Evolutionary conservation across 208 protist species (phyloP).

Genomic region (Acanthamoeba sp.): DNA sequence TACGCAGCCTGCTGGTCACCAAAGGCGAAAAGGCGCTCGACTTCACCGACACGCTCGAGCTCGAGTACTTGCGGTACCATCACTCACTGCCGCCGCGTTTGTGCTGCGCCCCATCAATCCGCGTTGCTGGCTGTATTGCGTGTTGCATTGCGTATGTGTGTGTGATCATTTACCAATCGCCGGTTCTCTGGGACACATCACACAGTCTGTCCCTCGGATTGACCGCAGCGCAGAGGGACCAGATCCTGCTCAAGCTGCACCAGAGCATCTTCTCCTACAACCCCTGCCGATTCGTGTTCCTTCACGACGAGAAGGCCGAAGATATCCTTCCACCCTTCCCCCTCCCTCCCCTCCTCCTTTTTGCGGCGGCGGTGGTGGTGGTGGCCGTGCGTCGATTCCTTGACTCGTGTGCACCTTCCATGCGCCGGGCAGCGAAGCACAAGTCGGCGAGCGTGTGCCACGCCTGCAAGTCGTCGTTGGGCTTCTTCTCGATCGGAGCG

Average conservation of each 20-base stretch:
- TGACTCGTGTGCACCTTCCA: conserved; percentile 23
- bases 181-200: too few species aligned
- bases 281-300: conserved; percentile 52
- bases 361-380: not conserved
- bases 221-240: conserved; percentile 50
- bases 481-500: conserved; percentile 51
- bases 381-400: not conserved
- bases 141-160: too few species aligned
- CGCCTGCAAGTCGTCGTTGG: conserved; percentile 35
- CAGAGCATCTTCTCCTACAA: conserved; percentile 69
- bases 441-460: conserved; percentile 28
- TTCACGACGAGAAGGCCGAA: conserved; percentile 70
- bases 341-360: not conserved
- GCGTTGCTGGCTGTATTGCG: too few species aligned
- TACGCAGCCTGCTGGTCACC: not conserved
- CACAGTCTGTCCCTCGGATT: conserved; percentile 1
- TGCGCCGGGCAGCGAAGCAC: conserved; percentile 4
- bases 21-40: conserved; percentile 54
- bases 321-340: conserved; percentile 20
- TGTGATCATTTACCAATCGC: too few species aligned
- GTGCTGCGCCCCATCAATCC: too few species aligned
- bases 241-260: conserved; percentile 27
- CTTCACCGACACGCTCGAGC: conserved; percentile 66
- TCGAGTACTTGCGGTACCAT: conserved; percentile 65
- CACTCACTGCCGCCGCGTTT: too few species aligned